Evolutionary conservation across 441 rosid species (phyloP), one percentile per base, ranked within the genome.

Genomic region (Adansonia madagascariensis): DNA sequence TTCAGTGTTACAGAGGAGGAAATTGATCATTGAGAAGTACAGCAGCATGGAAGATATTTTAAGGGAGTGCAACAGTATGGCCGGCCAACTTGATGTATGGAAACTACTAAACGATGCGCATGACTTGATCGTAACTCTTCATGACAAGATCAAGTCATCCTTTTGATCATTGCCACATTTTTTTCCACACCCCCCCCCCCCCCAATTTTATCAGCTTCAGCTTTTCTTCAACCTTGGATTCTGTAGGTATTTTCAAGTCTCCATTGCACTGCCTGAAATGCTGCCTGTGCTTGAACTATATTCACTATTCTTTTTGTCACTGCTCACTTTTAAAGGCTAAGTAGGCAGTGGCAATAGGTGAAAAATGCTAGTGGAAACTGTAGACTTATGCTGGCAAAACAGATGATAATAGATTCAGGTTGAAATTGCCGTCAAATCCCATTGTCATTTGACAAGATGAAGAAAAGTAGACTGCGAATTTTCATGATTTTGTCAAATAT

Each of bases 21-120:
- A 95, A 76, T 66, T 95, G 84, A 93, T 95, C 75, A 89, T 92
- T 64, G 93, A 95, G 87, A 94, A 87, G 73, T 93, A 92, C 62
- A 87, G 85, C 87, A 93, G 98, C 86, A 92, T 88, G 97, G 99
- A 95, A 77, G 99, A 95, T 84, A 95, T 95, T 77, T 82, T 95
- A 77, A 35, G 41, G 41, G 41, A 35, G 41, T 95, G 97, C 87
- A 95, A 93, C 62, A 88, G 94, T 83, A 92, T 93, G 97, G 85
- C 95, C 0, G 99, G 99, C 50, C 99, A 92, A 72, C 98, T 95
- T 69, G 95, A 95, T 80, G 90, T 95, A 71, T 95, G 99, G 99
- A 95, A 91, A 88, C 97, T 93, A 77, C 80, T 95, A 14, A 94
- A 92, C 41, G 99, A 93, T 80, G 99, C 98, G 0, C 99, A 95